Base-by-base conservation (phyloP, 164 flowering plant genomes). In the Kingdonia uniflora region DNA sequence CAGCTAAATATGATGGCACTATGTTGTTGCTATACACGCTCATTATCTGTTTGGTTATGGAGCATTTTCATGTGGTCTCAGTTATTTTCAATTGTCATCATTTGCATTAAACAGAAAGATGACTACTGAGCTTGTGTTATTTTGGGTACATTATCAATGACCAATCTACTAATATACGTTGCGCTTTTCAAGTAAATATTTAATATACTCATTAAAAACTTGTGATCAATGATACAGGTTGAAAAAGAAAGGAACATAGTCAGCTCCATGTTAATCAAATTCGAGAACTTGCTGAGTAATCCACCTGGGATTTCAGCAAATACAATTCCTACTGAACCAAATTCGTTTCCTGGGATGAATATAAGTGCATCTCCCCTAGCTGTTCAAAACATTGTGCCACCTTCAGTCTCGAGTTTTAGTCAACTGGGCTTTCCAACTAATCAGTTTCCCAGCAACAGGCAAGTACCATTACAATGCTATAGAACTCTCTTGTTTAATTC, bases 211-310 rank as follows among this genome's bases (percentile, higher is more conserved):
- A 11, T 11, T 5, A 20, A 6, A n/a, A 29, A 25, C 21, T 58
- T 21, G 47, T 39, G 23, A 15, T 37, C 38, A 48, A 6, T 64
- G 20, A 19, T 69, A 22, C 84, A 91, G 97, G 76, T 91, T 63
- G 92, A 87, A 20, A 84, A 73, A 65, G 97, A 91, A 76, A 77
- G 95, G 65, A 79, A 54, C 66, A 64, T 82, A 46, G 71, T 82
- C 15, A 78, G 74, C 33, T 71, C 84, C 54, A 90, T 84, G 67
- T 54, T 84, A 60, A 42, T 60, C 46, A 87, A 90, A 70, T 90
- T 76, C 63, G 82, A 90, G 35, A 80, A 62, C 68, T 69, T 88
- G 20, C 65, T 73, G 52, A 74, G 61, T 8, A 80, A 77, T 62
- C 87, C 91, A 2, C 67, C 75, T 57, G 47, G 40, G 23, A 64